Conservation (phyloP, 805 yeast species). For the Scheffersomyces lignosus region DNA sequence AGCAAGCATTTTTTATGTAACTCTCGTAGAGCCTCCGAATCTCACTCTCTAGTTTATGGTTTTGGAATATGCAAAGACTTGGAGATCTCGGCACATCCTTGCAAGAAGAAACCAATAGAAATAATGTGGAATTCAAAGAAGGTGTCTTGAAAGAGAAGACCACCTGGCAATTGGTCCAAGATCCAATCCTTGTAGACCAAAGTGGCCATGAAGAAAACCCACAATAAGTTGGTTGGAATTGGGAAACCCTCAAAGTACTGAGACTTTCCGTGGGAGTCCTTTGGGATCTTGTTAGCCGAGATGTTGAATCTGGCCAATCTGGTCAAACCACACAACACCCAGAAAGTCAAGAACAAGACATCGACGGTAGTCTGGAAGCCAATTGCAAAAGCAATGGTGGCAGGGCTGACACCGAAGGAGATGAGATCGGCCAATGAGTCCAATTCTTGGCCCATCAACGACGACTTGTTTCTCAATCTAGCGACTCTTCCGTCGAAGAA, state of each 20-base stretch:
- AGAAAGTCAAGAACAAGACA: slow-evolving; percentile 69
- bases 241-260: slow-evolving; percentile 96
- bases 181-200: slow-evolving; percentile 56
- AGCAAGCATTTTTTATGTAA: neutral
- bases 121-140: slow-evolving; percentile 75
- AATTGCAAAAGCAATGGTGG: slow-evolving; percentile 85
- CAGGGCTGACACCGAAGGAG: slow-evolving; percentile 95
- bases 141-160: slow-evolving; percentile 54
- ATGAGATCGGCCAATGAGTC: slow-evolving; percentile 95
- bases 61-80: slow-evolving; percentile 91
- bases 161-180: slow-evolving; percentile 62
- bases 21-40: no score
- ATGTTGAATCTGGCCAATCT: slow-evolving; percentile 95
- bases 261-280: slow-evolving; percentile 82
- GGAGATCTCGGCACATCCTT: slow-evolving; percentile 90
- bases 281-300: slow-evolving; percentile 89
- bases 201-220: slow-evolving; percentile 72
- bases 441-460: slow-evolving; percentile 95
- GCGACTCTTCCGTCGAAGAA: slow-evolving; percentile 98
- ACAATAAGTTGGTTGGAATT: slow-evolving; percentile 79
- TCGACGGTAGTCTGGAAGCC: slow-evolving; percentile 88
- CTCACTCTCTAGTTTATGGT: slow-evolving; percentile 49
- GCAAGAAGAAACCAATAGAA: slow-evolving; percentile 61
- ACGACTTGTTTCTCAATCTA: slow-evolving; percentile 85
- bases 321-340: slow-evolving; percentile 91